Conservation (phyloP, 345 rosid genomes). For the Aurinia saxatilis region DNA sequence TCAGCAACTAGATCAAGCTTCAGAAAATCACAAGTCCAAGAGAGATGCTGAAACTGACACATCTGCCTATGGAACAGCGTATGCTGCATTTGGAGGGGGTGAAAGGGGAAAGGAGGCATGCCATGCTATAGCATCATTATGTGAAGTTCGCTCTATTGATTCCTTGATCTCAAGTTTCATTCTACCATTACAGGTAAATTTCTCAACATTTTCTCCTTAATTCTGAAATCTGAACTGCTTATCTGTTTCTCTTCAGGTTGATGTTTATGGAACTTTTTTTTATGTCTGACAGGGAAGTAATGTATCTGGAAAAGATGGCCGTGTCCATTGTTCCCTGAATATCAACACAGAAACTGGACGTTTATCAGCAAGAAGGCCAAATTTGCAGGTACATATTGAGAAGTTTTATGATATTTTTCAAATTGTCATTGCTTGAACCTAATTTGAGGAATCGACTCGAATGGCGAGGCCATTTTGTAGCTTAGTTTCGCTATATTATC, state of each 20-base stretch:
- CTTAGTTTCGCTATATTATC: neutral
- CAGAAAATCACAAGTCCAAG: conserved; percentile 12
- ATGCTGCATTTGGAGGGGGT: conserved; percentile 40
- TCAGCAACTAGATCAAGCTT: conserved; percentile 16
- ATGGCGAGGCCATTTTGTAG: neutral
- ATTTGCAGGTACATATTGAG: conserved; percentile 63
- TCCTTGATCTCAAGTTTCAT: conserved; percentile 91
- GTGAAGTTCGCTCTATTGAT: conserved; percentile 91
- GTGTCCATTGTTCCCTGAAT: conserved; percentile 92
- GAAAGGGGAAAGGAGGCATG: conserved; percentile 79
- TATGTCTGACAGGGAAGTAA: conserved; percentile 54
- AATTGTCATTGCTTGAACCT: neutral
- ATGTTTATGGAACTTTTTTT: neutral
- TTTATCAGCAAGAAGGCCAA: conserved; percentile 97
- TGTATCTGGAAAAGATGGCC: conserved; percentile 73
- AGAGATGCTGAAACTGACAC: conserved; percentile 29
- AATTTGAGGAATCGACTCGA: neutral
- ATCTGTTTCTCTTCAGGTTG: neutral
- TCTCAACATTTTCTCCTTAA: too few relatives aligned
- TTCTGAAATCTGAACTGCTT: neutral
- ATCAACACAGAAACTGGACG: conserved; percentile 98
- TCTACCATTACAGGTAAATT: conserved; percentile 79
- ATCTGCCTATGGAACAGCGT: conserved; percentile 52
- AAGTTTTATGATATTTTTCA: neutral
- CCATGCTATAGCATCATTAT: conserved; percentile 84